A percentile compares a stretch with the other conserved stretches of the same genome.
Evolutionary conservation across 768 basidiomycete genomes (phyloP).

Genomic region (Lyophyllum semitale): DNA sequence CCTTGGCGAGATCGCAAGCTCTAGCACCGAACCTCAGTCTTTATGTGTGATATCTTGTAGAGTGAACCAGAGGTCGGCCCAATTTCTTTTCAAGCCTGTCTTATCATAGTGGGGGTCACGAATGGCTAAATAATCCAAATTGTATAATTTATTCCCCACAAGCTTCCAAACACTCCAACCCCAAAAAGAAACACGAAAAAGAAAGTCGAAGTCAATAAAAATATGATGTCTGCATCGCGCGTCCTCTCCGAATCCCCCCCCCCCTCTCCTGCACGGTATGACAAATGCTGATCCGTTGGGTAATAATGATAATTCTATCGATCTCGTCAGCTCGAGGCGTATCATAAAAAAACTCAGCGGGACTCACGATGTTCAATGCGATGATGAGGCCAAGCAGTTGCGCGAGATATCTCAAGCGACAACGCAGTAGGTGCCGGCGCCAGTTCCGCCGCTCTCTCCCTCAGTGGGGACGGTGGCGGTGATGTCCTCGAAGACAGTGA

Average conservation of each 20-base stretch:
- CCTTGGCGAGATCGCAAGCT: no score
- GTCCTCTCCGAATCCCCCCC: background rate
- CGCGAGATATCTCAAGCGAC: conserved; percentile 7
- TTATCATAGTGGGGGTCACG: no score
- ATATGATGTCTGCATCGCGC: conserved; percentile 4
- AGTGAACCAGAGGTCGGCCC: no score
- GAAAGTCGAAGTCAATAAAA: conserved; percentile 4
- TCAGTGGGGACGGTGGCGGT: background rate
- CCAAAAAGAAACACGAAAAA: background rate
- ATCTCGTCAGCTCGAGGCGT: background rate
- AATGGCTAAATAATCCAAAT: no score
- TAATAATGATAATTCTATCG: background rate
- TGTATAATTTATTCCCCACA: no score
- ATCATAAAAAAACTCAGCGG: background rate
- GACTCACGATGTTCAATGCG: background rate
- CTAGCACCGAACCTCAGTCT: no score
- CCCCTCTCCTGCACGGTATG: background rate
- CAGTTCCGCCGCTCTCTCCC: background rate
- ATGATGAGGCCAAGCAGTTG: background rate
- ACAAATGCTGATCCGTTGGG: background rate
- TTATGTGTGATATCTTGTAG: no score
- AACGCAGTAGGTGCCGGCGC: conserved; percentile 2
- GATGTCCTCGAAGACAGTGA: background rate
- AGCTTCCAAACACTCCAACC: background rate
- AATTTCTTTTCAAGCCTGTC: no score